Conservation (phyloP, 139 green algal genomes). For the Volvox africanus region DNA sequence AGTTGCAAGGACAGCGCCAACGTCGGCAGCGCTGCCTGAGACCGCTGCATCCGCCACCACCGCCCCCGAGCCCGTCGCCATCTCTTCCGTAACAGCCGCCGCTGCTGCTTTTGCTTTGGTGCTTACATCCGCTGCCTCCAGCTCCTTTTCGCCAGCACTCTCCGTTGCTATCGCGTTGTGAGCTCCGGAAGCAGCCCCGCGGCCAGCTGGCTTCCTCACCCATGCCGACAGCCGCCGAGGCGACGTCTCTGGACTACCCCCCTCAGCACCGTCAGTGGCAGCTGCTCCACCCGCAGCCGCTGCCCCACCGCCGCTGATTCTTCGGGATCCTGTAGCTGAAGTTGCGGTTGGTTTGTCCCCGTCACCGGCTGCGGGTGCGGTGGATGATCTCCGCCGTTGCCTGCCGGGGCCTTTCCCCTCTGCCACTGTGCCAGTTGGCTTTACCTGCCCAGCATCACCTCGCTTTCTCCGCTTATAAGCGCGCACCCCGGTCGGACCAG, state of each 20-base stretch:
- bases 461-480: slow-evolving; percentile 18
- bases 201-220: background rate
- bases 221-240: background rate
- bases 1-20: background rate
- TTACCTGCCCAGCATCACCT: background rate
- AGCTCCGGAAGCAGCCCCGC: background rate
- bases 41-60: background rate
- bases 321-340: background rate
- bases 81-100: background rate
- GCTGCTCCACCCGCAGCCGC: background rate
- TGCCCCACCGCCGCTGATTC: background rate
- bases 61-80: background rate
- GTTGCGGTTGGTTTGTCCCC: background rate
- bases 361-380: background rate
- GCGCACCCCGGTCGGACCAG: background rate
- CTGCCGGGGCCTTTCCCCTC: background rate
- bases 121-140: background rate
- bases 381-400: background rate
- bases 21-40: background rate
- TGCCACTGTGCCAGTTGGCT: background rate
- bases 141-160: background rate
- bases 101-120: background rate
- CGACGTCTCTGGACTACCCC: background rate
- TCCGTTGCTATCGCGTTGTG: background rate
- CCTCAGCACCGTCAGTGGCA: background rate